Conservation (phyloP, 1,139 yeast species). For the Insectozyma bohioensis region DNA sequence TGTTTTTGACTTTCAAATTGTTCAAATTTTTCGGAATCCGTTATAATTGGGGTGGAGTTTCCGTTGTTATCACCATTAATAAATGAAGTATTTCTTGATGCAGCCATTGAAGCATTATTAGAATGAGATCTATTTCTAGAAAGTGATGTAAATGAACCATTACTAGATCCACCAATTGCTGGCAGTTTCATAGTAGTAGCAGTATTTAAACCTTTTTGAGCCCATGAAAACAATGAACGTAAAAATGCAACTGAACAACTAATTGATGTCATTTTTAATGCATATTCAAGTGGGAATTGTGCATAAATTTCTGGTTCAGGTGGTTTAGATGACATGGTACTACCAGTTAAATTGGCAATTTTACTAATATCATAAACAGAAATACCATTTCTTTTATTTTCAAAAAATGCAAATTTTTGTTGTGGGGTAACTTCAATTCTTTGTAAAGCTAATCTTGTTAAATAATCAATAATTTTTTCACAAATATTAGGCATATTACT, state of each 20-base stretch:
- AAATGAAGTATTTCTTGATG: slow-evolving; percentile 36
- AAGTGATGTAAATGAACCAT: slow-evolving; percentile 21
- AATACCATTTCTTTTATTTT: slow-evolving; percentile 57
- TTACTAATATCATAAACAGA: slow-evolving; percentile 74
- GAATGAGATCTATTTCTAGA: slow-evolving; percentile 45
- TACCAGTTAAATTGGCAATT: slow-evolving; percentile 74
- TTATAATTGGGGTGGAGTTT: slow-evolving; percentile 10
- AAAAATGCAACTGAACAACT: slow-evolving; percentile 81
- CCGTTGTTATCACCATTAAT: slow-evolving; percentile 21
- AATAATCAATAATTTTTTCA: slow-evolving; percentile 75
- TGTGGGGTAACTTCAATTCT: slow-evolving; percentile 70
- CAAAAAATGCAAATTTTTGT: slow-evolving; percentile 67
- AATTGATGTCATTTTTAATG: slow-evolving; percentile 78
- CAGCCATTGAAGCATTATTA: slow-evolving; percentile 26
- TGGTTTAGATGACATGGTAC: slow-evolving; percentile 59
- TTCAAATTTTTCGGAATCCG: slow-evolving; percentile 68
- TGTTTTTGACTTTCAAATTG: slow-evolving; percentile 86
- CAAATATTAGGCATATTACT: slow-evolving; percentile 79
- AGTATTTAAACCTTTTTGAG: slow-evolving; percentile 61
- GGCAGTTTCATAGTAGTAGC: neutral
- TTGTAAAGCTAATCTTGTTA: slow-evolving; percentile 70
- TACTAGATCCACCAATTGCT: slow-evolving; percentile 7
- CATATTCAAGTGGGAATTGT: slow-evolving; percentile 74
- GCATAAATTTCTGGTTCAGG: slow-evolving; percentile 58
- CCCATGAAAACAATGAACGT: slow-evolving; percentile 83